Evolutionary conservation across 306 rosid species (phyloP).

Genomic region (Lotus japonicus): DNA sequence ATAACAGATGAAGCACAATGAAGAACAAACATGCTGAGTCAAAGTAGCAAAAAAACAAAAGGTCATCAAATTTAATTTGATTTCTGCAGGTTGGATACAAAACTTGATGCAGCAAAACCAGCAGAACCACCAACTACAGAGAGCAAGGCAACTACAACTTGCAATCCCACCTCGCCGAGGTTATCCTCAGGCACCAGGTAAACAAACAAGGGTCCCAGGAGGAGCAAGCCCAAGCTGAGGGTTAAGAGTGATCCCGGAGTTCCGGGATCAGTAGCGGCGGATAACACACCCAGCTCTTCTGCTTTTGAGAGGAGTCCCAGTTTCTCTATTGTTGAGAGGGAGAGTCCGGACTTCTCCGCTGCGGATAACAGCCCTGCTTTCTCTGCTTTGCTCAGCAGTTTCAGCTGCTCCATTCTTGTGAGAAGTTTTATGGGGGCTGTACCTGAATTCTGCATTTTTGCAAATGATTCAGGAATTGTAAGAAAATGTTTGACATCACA

Average conservation of each 20-base stretch:
- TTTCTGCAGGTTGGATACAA: conserved; percentile 84
- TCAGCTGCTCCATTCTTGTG: conserved; percentile 86
- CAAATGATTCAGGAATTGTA: neutral
- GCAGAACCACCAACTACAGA: conserved; percentile 70
- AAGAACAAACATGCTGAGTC: neutral
- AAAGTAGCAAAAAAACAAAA: neutral
- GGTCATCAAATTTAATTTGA: conserved; percentile 20
- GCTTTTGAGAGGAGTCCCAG: conserved; percentile 87
- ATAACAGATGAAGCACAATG: neutral
- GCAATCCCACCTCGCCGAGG: conserved; percentile 46
- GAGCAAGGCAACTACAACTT: conserved; percentile 45
- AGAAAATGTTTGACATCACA: neutral
- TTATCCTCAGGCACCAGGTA: conserved; percentile 81
- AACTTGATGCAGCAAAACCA: conserved; percentile 75
- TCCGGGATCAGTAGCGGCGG: conserved; percentile 85
- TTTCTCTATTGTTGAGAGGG: conserved; percentile 72
- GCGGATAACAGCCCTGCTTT: conserved; percentile 89
- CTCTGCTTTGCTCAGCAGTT: conserved; percentile 80
- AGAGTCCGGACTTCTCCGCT: conserved; percentile 76
- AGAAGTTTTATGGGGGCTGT: conserved; percentile 57
- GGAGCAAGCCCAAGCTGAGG: conserved; percentile 53
- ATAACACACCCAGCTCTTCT: conserved; percentile 76
- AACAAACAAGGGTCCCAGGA: conserved; percentile 72
- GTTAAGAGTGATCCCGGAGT: conserved; percentile 66
- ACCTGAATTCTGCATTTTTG: conserved; percentile 33